Evolutionary conservation across 192 early-diverging fungal genomes (phyloP), one percentile per base, ranked within the genome.

Genomic region (Coemansia sp.): DNA sequence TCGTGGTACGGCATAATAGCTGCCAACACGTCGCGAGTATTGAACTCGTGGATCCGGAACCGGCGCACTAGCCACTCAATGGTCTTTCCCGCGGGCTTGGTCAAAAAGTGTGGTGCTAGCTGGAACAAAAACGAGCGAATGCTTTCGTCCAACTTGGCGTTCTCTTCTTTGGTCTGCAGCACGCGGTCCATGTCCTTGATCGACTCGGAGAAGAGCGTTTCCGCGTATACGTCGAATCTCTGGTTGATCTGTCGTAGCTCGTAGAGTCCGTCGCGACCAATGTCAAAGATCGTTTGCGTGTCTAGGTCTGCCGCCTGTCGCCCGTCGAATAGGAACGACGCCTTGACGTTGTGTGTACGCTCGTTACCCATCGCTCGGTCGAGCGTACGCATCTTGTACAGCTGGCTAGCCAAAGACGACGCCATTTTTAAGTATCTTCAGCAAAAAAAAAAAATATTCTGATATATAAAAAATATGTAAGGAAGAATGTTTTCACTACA

Each of bases 1-100:
- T 98, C 95, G 65, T 99, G 95, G 80, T 94, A 99, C 29, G 97
- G 97, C 58, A 99, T 70, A 32, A 97, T 84, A 37, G 88, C 89
- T 18, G 80, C 87, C 27, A 99, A 45, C 4, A 97, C 67, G 6
- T 84, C 84, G 39, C 93, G 89, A 24, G 93, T 80, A 70, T 97
- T 99, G 78, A 90, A 89, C 69, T 94, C 92, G 64, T 99, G 80
- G 67, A 99, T 92, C 45, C 89, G 78, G 81, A 86, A 89, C 56
- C 94, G 86, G 35, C 95, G 87, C 15, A 98, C 80, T 37, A 99
- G 85, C 93, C 95, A 99, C 74, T 99, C 97, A 16, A 98, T 71
- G 0, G 89, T 90, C 71, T 96, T 96, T 64, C 92, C 89, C 1
- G 94, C 83, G n/a, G 91, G 87, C 63, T 89, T 87, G n/a, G 91